These are phyloP conservation scores for Mortierella sp. DNA, from an alignment of 371 early-diverging fungal species.

Conservation along the genomic window DNA sequence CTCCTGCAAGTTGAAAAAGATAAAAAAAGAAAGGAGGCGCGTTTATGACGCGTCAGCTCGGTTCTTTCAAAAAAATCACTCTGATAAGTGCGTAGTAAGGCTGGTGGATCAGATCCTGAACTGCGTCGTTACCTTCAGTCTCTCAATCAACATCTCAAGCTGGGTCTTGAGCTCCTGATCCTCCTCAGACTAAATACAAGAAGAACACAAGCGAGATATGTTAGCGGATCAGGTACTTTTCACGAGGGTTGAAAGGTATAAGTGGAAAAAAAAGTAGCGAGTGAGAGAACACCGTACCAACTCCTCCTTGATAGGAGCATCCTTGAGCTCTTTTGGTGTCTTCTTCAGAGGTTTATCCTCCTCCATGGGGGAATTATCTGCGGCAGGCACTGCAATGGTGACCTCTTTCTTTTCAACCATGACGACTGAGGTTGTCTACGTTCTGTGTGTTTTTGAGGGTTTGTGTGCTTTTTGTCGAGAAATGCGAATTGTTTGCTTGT, in stretches of 20 bases:
- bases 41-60: conserved; percentile 24
- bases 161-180: conserved; percentile 94
- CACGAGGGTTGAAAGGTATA: background rate
- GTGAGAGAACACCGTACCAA: conserved; percentile 23
- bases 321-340: conserved; percentile 55
- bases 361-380: conserved; percentile 58
- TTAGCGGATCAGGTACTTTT: conserved; percentile 14
- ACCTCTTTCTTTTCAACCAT: conserved; percentile 56
- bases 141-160: conserved; percentile 93
- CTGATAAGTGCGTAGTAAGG: background rate
- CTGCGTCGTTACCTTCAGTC: conserved; percentile 75
- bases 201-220: background rate
- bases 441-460: background rate
- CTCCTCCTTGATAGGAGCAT: conserved; percentile 56
- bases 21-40: conserved; percentile 3
- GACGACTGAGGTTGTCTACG: background rate
- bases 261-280: background rate
- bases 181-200: conserved; percentile 89
- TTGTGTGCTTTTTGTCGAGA: background rate
- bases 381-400: conserved; percentile 54
- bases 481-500: background rate
- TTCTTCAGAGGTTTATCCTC: conserved; percentile 59
- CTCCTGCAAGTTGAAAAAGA: conserved; percentile 65
- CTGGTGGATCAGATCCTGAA: background rate
- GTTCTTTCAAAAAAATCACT: background rate